Base-by-base conservation (phyloP, 805 yeast species). In the Alloascoidea africana region DNA sequence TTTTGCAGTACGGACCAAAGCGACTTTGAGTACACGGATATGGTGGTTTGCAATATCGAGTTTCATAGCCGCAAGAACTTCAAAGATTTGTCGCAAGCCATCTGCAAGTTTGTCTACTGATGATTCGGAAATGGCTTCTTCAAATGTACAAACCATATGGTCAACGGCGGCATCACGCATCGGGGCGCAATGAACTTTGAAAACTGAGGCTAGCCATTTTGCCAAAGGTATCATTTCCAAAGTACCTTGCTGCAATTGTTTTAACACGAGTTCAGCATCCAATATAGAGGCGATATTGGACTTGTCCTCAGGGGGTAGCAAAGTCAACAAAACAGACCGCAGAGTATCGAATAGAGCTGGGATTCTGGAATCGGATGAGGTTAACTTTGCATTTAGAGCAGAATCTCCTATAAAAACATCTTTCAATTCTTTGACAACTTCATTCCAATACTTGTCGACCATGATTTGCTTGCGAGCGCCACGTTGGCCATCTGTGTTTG, bases 21-120 rank as follows among this genome's bases (percentile, higher is more conserved):
- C 79, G 2, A 91, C 89, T 52, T 91, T 66, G 37, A 82, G 59
- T 18, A 80, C 70, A 46, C 91, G 64, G 36, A 82, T 81, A 57
- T 82, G 93, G 52, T 82, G 93, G 56, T 82, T 82, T 4, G 91
- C 91, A 40, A 82, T 84, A 51, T 82, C 93, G 44, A 82, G 60
- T 51, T 82, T 82, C 93, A 82, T 82, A 4, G 86, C 85, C 52
- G 82, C 93, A 46, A 82, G 60, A 39, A 82, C 77, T 40, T 76
- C 73, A 52, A 82, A 82, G 14, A 79, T 65, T 51, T 72, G 65
- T 41, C 82, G 62, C 38, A 81, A 59, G 1, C 84, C 89, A 27
- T 71, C 77, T 27, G 79, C 74, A 33, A 81, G n/a, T n/a, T n/a
- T n/a, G n/a, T n/a, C 58, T 42, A 64, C 62, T 62, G 3, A 56